Evolutionary conservation across 1,284 basidiomycete species (phyloP).

Genomic region (Heterobasidion irregulare): DNA sequence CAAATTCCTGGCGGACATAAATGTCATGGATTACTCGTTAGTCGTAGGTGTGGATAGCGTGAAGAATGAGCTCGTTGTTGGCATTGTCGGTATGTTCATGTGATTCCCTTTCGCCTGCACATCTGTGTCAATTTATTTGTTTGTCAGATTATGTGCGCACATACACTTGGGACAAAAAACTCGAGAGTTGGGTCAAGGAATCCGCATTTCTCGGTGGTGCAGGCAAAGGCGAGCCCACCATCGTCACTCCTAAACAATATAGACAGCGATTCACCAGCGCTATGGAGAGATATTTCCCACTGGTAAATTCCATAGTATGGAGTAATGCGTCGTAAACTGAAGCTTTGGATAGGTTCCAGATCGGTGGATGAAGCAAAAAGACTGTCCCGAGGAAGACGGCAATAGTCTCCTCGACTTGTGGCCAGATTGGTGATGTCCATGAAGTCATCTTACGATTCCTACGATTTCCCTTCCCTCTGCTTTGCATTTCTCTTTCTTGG

Average conservation of each 20-base stretch:
- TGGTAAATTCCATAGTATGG: conserved; percentile 38
- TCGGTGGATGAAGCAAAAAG: conserved; percentile 80
- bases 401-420: conserved; percentile 42
- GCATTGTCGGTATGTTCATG: conserved; percentile 79
- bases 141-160: conserved; percentile 82
- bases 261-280: conserved; percentile 83
- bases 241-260: conserved; percentile 84
- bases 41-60: conserved; percentile 88
- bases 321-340: conserved; percentile 5
- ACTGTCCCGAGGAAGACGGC: conserved; percentile 66
- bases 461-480: neutral
- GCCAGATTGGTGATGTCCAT: conserved; percentile 38
- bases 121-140: conserved; percentile 1
- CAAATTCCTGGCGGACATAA: conserved; percentile 89
- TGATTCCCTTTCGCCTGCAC: conserved; percentile 8
- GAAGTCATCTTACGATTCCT: neutral
- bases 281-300: conserved; percentile 88
- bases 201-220: conserved; percentile 79
- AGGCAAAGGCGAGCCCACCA: conserved; percentile 83
- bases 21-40: conserved; percentile 99
- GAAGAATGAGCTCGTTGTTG: conserved; percentile 83
- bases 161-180: conserved; percentile 96
- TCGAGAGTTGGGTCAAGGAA: conserved; percentile 98
- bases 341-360: conserved; percentile 56
- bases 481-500: neutral